Evolutionary conservation across 177 flowering plant genomes (phyloP).

Genomic region (Vitis hybrid): DNA sequence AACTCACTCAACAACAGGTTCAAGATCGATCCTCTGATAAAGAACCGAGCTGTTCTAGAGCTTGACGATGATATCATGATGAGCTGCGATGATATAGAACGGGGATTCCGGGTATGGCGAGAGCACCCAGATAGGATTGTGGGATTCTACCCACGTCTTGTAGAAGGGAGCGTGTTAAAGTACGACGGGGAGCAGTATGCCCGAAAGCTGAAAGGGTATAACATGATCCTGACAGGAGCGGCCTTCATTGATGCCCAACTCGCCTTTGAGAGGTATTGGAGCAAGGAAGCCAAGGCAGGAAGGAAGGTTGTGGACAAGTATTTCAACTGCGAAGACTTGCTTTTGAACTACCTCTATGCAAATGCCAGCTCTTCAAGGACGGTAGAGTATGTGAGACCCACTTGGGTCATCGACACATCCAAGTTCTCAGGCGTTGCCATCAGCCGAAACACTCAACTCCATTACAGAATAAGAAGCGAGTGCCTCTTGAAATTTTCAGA

Average conservation of each 20-base stretch:
- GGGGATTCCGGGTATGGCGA: constrained; percentile 88
- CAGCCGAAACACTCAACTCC: constrained; percentile 73
- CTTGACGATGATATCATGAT: constrained; percentile 98
- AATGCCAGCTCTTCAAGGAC: constrained; percentile 66
- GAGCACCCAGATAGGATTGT: constrained; percentile 84
- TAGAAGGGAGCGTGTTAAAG: constrained; percentile 53
- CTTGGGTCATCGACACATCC: constrained; percentile 88
- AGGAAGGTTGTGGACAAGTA: constrained; percentile 65
- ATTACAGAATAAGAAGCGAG: constrained; percentile 63
- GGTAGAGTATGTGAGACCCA: constrained; percentile 84
- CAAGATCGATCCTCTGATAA: constrained; percentile 62
- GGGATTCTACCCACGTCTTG: constrained; percentile 85
- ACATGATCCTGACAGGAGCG: constrained; percentile 91
- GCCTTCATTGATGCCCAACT: constrained; percentile 66
- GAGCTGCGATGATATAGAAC: constrained; percentile 84
- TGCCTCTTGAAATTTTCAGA: constrained; percentile 72
- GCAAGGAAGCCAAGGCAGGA: constrained; percentile 62
- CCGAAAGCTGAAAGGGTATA: constrained; percentile 65
- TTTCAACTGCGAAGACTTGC: constrained; percentile 93
- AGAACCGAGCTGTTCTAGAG: constrained; percentile 81
- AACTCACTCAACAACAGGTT: constrained; percentile 92
- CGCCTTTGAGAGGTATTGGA: constrained; percentile 80
- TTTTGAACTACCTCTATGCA: constrained; percentile 79
- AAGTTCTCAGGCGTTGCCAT: constrained; percentile 84
- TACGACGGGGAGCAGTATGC: constrained; percentile 85